These are phyloP conservation scores for Boletales sp. DNA, from an alignment of 768 basidiomycete species.

Conservation along the genomic window DNA sequence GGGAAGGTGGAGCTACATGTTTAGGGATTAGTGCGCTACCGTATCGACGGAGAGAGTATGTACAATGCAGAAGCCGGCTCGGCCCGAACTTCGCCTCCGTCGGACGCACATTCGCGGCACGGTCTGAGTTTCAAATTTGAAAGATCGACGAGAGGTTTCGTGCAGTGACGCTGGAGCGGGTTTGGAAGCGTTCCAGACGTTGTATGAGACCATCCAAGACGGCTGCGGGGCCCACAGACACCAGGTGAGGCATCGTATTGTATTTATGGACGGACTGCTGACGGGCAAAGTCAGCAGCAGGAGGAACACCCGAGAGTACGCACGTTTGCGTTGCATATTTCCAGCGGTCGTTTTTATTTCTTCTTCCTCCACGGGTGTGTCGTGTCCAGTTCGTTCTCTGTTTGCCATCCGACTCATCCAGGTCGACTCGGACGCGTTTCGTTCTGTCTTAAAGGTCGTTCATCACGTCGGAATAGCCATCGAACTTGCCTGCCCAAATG, in stretches of 20 bases:
- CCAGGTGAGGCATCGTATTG: slow-evolving; percentile 2
- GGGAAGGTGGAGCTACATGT: slow-evolving; percentile 63
- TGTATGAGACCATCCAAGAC: background rate
- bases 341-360: slow-evolving; percentile 3
- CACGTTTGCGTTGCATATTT: slow-evolving; percentile 19
- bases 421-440: too few species aligned
- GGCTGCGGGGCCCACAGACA: background rate
- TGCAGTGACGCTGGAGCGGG: background rate
- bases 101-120: slow-evolving; percentile 9
- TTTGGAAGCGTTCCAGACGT: background rate
- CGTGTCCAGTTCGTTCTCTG: too few species aligned
- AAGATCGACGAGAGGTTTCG: slow-evolving; percentile 6
- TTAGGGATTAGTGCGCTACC: background rate
- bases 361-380: background rate
- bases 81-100: slow-evolving; percentile 20
- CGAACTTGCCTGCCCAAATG: slow-evolving; percentile 13
- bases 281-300: slow-evolving; percentile 4
- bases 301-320: slow-evolving; percentile 22
- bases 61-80: too few species aligned
- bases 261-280: slow-evolving; percentile 1
- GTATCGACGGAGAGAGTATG: too few species aligned
- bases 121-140: slow-evolving; percentile 20
- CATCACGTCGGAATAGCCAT: too few species aligned
- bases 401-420: too few species aligned
- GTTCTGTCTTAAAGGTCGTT: too few species aligned